Percentiles rank a stretch among this genome's conserved stretches.
Evolutionary conservation across 331 rosid genomes (phyloP).

Genomic region (Spiraea crenata): DNA sequence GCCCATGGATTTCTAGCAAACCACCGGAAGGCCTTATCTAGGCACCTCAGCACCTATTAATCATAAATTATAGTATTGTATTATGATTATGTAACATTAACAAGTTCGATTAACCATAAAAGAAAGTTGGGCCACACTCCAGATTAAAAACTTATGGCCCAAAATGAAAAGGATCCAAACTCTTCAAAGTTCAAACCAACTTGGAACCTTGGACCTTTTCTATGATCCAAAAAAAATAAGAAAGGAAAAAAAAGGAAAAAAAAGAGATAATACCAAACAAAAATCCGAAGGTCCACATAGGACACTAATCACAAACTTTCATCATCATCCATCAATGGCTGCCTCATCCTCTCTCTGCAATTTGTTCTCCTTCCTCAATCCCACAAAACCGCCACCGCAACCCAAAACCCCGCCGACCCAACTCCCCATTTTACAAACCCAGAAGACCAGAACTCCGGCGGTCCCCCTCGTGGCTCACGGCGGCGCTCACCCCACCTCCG

Average conservation of each 20-base stretch:
- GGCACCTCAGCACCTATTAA: too few relatives aligned
- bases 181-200: neutral
- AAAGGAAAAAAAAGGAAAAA: neutral
- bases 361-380: conserved; percentile 59
- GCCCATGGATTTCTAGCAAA: neutral
- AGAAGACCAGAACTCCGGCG: conserved; percentile 24
- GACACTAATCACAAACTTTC: too few relatives aligned
- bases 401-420: conserved; percentile 35
- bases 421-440: conserved; percentile 33
- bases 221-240: neutral
- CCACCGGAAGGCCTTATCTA: neutral
- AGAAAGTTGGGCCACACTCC: too few relatives aligned
- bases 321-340: conserved; percentile 43
- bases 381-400: conserved; percentile 46
- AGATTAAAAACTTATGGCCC: too few relatives aligned
- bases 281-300: conserved; percentile 6
- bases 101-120: too few relatives aligned
- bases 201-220: neutral
- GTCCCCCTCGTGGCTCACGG: conserved; percentile 29
- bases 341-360: conserved; percentile 50
- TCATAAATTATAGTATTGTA: too few relatives aligned
- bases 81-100: too few relatives aligned
- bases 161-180: neutral
- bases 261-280: neutral
- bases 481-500: conserved; percentile 25